phyloP scores from a whole-genome alignment of 1,284 basidiomycete genomes.

The Sanghuangporus weigelae region DNA sequence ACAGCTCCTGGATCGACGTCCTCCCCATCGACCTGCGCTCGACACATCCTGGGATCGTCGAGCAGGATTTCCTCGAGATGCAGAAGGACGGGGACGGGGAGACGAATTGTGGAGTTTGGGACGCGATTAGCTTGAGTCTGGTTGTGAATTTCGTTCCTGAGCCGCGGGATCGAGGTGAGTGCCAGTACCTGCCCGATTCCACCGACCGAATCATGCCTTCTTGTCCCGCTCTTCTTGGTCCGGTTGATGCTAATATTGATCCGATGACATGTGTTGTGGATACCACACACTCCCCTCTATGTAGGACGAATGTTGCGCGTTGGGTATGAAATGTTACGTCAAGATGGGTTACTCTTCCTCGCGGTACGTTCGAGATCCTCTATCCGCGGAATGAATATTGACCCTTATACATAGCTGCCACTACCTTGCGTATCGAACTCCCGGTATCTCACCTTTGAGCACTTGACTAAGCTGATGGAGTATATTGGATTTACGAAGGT shows the following conservation, averaged over 20 bases:
- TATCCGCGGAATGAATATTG: neutral
- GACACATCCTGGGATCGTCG: slow-evolving; percentile 67
- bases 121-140: slow-evolving; percentile 76
- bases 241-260: neutral
- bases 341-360: slow-evolving; percentile 63
- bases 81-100: slow-evolving; percentile 28
- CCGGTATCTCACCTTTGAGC: slow-evolving; percentile 64
- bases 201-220: neutral
- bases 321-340: slow-evolving; percentile 54
- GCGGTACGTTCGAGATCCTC: slow-evolving; percentile 42
- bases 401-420: slow-evolving; percentile 52
- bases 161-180: slow-evolving; percentile 64
- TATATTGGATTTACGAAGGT: slow-evolving; percentile 61
- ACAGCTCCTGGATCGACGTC: slow-evolving; percentile 63
- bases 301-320: slow-evolving; percentile 72
- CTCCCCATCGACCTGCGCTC: slow-evolving; percentile 79
- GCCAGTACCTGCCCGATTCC: neutral
- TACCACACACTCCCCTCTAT: neutral
- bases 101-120: slow-evolving; percentile 47
- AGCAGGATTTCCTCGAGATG: slow-evolving; percentile 79
- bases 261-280: neutral
- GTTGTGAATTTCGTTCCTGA: slow-evolving; percentile 87
- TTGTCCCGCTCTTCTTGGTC: neutral
- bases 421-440: slow-evolving; percentile 80
- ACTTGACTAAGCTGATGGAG: slow-evolving; percentile 53